Base-by-base conservation (phyloP, 2,329 filamentous ascomycete species). In the Neoascochyta sp. region DNA sequence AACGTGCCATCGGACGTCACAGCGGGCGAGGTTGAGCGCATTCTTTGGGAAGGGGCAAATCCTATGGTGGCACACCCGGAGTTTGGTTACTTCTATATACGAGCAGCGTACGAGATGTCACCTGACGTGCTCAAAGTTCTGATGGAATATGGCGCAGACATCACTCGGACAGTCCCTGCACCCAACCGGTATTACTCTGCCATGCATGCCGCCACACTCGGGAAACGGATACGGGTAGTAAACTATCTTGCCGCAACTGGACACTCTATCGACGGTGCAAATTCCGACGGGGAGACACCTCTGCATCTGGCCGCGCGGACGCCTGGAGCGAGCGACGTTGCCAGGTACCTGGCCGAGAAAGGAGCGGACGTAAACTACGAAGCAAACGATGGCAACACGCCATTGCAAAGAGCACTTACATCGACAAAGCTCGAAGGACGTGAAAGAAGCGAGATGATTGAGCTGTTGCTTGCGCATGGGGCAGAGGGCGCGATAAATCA, bases 361-460 rank as follows among this genome's bases (percentile, higher is more conserved):
- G 57, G 57, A 8, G 54, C 50, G 4, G 57, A 61, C 32, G 51
- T 60, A n/a, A 54, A 57, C 23, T 37, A 41, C 9, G 43, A 47
- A 16, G 36, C 47, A 7, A 36, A 45, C 12, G 40, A 50, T 12
- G 46, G 40, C 5, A 36, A 36, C 7, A 53, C 49, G 4, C 52
- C 55, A 3, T 33, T 60, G 4, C 50, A 54, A 9, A 35, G 41
- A 21, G 43, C 45, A 5, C 31, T 60, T 5, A 47, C 39, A 8
- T 32, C 41, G 5, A 29, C 36, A 5, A 43, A 21, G 8, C 23
- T 56, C 1, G 53, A 58, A 11, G 43, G 47, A 8, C 40, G 46
- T 16, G 52, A 59, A 28, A 23, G 57, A 7, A 56, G 47, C 21
- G 34, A 45, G 29, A 47, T 60, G 27, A 52, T 58, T 7, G 50